Evolutionary conservation across 768 basidiomycete genomes (phyloP).

Genomic region (Suillus spraguei): DNA sequence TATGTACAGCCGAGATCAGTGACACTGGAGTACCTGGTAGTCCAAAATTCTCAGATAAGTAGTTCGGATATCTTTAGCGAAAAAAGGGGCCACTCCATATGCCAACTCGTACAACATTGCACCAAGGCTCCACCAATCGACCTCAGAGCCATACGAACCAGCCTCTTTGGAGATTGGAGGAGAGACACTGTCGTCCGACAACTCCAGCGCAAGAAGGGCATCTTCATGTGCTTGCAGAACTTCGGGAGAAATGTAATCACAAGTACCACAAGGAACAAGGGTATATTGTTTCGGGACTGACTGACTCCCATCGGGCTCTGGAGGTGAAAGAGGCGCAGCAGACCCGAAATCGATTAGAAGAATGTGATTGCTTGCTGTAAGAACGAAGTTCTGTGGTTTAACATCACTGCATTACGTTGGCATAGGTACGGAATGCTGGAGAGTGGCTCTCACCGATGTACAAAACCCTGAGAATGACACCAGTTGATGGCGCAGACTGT

Average conservation of each 20-base stretch:
- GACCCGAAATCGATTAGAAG: constrained; percentile 94
- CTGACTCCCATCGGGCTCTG: constrained; percentile 56
- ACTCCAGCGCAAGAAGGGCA: constrained; percentile 76
- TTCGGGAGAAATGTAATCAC: constrained; percentile 96
- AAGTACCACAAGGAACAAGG: constrained; percentile 85
- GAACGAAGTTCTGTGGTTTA: constrained; percentile 95
- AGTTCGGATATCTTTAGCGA: constrained; percentile 79
- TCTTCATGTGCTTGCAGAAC: constrained; percentile 83
- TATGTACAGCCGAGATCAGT: neutral
- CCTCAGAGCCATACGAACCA: constrained; percentile 77
- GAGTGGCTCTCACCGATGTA: constrained; percentile 66
- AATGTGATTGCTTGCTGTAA: constrained; percentile 67
- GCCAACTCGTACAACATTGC: constrained; percentile 90
- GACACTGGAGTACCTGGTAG: constrained; percentile 54
- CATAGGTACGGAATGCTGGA: neutral
- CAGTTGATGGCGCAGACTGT: constrained; percentile 83
- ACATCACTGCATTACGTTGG: constrained; percentile 63
- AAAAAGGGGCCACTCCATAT: constrained; percentile 87
- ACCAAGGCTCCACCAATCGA: constrained; percentile 97
- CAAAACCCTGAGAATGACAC: constrained; percentile 90
- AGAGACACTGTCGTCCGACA: constrained; percentile 50
- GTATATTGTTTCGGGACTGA: constrained; percentile 65
- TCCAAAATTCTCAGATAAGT: constrained; percentile 85
- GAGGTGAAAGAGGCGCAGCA: constrained; percentile 72
- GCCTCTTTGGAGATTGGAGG: constrained; percentile 25